Percentiles rank a stretch among this genome's conserved stretches.
phyloP scores from a whole-genome alignment of 2,329 filamentous ascomycete species.

The Stachybotrys chartarum region DNA sequence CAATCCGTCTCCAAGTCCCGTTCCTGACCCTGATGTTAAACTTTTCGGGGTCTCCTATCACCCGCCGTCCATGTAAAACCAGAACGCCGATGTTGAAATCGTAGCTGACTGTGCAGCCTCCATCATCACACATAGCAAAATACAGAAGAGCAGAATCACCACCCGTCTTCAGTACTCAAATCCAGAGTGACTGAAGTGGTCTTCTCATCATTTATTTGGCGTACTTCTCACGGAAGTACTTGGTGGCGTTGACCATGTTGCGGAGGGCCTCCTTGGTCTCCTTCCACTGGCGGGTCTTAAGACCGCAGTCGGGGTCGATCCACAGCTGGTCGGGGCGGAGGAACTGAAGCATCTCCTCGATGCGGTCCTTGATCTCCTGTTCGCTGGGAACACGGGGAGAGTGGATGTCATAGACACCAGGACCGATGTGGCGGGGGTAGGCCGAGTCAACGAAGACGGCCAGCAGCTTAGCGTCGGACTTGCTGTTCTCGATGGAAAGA shows the following conservation, averaged over 20 bases:
- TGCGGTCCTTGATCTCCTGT: slow-evolving; percentile 96
- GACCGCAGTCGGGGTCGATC: slow-evolving; percentile 98
- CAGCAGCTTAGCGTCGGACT: slow-evolving; percentile 98
- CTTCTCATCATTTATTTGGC: slow-evolving; percentile 43
- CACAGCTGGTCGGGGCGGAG: slow-evolving; percentile 98
- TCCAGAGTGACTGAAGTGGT: slow-evolving; percentile 7
- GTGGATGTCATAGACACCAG: slow-evolving; percentile 99
- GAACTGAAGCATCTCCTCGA: slow-evolving; percentile 96
- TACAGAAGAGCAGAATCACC: slow-evolving; percentile 3
- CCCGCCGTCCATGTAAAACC: slow-evolving; percentile 20
- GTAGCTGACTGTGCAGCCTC: slow-evolving; percentile 34
- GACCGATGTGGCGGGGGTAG: slow-evolving; percentile 96
- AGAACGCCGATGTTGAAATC: slow-evolving; percentile 55
- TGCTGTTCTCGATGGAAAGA: slow-evolving; percentile 99
- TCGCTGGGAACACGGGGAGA: slow-evolving; percentile 93
- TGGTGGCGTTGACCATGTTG: slow-evolving; percentile 98
- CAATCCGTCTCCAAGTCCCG: slow-evolving; percentile 17
- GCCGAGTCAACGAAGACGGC: slow-evolving; percentile 97
- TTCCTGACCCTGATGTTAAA: slow-evolving; percentile 22
- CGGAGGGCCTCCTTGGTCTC: slow-evolving; percentile 94
- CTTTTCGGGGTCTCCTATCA: slow-evolving; percentile 28
- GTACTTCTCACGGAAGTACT: slow-evolving; percentile 91
- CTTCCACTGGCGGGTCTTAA: slow-evolving; percentile 98
- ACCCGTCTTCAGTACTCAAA: slow-evolving; percentile 8
- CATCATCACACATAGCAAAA: slow-evolving; percentile 12